Evolutionary conservation across 148 eudicot genomes (phyloP), one percentile per base, ranked within the genome.

Genomic region (Salicornia ramosissima): DNA sequence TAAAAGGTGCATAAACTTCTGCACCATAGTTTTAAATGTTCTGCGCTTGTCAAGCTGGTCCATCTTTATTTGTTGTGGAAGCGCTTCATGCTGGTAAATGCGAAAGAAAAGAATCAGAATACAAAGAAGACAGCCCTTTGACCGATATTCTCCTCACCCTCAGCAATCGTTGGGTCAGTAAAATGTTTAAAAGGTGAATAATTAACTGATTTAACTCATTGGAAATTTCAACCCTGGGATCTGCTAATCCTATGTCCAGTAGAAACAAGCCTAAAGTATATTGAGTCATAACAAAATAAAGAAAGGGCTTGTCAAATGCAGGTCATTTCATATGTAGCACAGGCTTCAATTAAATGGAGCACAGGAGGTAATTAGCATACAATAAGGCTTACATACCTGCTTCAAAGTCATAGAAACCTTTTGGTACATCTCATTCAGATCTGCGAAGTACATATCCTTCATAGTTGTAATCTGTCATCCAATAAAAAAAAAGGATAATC

Each of bases 11-110:
- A 94, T 74, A 9, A 78, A 65, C 33, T 72, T 84, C 78, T 94
- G 97, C 86, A 94, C 60, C 90, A 88, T 88, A 59, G 51, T 63
- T 80, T 90, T 90, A 58, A 84, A 87, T 15, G 73, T 19, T 74
- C 80, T 86, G 50, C 88, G 97, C 81, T 87, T 90, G 26, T 90
- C 92, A 13, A 87, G 52, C 45, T 83, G 89, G 31, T 82, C 96
- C 33, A 74, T 76, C 72, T 77, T 88, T 63, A 85, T 77, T 69
- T 79, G 96, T 71, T 90, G 98, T 64, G 87, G 87, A 40, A 73
- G 81, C 64, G 90, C 62, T 52, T 94, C 98, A 67, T 84, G 87
- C 96, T 90, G 87, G 66, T 80, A 80, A 49, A 74, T 3, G 21
- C 60, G 22, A 52, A 65, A 67, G 12, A 55, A 31, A 76, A 69